phyloP scores from a whole-genome alignment of 139 green algal species.

The Chara braunii region DNA sequence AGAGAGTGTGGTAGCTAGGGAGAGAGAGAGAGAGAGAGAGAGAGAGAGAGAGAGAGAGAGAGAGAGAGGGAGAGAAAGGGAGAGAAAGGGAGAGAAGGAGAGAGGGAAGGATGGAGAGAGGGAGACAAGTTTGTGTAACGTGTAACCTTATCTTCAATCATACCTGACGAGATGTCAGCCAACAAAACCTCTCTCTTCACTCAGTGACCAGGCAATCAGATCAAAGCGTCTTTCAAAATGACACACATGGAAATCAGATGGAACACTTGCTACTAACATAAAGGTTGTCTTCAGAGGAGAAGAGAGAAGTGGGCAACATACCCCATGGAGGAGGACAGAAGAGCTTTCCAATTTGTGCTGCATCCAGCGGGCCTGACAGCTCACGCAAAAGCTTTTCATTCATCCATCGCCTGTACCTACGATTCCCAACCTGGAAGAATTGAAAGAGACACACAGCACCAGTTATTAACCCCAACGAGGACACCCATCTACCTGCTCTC shows the following conservation, averaged over 20 bases:
- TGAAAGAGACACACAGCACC: too few relatives aligned
- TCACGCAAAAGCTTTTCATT: slow-evolving; percentile 31
- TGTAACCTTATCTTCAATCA: not conserved
- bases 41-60: slow-evolving; percentile 13
- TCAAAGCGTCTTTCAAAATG: not conserved
- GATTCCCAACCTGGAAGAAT: not conserved
- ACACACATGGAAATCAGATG: not conserved
- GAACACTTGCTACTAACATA: not conserved
- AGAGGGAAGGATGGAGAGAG: too few relatives aligned
- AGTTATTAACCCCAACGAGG: too few relatives aligned
- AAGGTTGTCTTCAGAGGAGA: not conserved
- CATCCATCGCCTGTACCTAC: slow-evolving; percentile 10
- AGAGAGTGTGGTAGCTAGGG: not conserved
- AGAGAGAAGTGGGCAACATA: too few relatives aligned
- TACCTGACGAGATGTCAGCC: not conserved
- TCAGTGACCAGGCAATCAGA: not conserved
- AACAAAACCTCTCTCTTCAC: not conserved
- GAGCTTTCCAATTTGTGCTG: slow-evolving; percentile 14
- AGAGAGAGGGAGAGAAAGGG: slow-evolving; percentile 12
- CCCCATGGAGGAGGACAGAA: slow-evolving; percentile 35
- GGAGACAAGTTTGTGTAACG: too few relatives aligned
- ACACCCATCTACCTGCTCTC: too few relatives aligned
- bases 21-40: slow-evolving; percentile 6
- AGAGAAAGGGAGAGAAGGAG: not conserved
- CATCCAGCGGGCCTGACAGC: slow-evolving; percentile 31